phyloP scores from a whole-genome alignment of 148 eudicot species.

The Agrostemma githago region DNA sequence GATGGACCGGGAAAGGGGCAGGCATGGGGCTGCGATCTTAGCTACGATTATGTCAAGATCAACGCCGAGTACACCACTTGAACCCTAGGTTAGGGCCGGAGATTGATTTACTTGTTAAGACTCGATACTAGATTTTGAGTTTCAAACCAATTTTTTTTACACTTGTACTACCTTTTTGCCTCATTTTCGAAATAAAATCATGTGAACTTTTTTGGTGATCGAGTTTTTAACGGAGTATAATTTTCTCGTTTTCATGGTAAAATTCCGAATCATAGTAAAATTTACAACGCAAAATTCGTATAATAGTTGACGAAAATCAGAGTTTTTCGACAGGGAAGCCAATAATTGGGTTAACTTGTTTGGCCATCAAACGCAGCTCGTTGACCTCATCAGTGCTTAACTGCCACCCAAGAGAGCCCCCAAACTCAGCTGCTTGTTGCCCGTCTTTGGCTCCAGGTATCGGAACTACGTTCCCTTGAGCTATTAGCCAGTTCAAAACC shows the following conservation, averaged over 20 bases:
- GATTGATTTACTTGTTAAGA: not conserved
- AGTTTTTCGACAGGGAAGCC: slow-evolving; percentile 88
- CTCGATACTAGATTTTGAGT: not conserved
- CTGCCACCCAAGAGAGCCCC: slow-evolving; percentile 78
- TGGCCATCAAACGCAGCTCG: slow-evolving; percentile 79
- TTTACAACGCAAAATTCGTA: too few species aligned
- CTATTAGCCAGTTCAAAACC: slow-evolving; percentile 81
- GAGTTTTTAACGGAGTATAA: not conserved
- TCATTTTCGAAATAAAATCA: too few species aligned
- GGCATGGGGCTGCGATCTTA: slow-evolving; percentile 97
- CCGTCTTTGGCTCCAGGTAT: slow-evolving; percentile 94
- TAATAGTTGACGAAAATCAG: slow-evolving; percentile 23
- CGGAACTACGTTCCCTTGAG: slow-evolving; percentile 86
- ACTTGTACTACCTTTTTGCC: not conserved
- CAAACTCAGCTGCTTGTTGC: slow-evolving; percentile 81
- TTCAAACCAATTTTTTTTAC: not conserved
- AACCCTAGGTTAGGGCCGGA: not conserved
- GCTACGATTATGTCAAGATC: slow-evolving; percentile 91
- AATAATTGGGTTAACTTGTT: slow-evolving; percentile 46
- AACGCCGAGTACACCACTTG: slow-evolving; percentile 90
- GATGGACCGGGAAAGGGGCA: slow-evolving; percentile 78
- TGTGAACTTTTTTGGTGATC: too few species aligned
- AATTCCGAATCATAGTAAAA: too few species aligned
- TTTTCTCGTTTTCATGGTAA: not conserved
- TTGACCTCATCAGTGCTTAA: slow-evolving; percentile 54